Conservation (phyloP, 2,329 filamentous ascomycete genomes). For the Epichloe bromicola region DNA sequence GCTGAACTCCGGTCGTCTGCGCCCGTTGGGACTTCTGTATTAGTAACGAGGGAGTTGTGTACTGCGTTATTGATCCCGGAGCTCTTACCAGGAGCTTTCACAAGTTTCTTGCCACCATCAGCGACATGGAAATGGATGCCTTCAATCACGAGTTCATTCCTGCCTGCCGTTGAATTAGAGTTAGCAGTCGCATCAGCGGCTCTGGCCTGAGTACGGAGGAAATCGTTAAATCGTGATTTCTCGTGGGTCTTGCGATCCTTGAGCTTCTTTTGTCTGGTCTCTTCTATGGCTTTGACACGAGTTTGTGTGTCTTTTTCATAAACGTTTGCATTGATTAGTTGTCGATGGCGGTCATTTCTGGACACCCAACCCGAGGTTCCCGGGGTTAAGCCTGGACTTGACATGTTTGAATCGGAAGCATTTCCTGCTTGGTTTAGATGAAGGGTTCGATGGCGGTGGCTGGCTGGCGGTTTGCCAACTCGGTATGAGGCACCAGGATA, state of each 20-base stretch:
- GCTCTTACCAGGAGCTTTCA: constrained; percentile 53
- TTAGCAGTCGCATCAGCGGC: constrained; percentile 11
- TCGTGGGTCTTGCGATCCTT: constrained; percentile 42
- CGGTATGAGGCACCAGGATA: constrained; percentile 24
- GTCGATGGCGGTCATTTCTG: constrained; percentile 63
- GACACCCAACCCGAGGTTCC: constrained; percentile 44
- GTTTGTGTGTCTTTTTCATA: constrained; percentile 62
- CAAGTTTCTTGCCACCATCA: constrained; percentile 70
- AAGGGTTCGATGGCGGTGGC: constrained; percentile 41
- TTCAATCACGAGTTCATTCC: constrained; percentile 53
- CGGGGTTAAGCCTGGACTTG: constrained; percentile 20
- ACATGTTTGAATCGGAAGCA: constrained; percentile 24
- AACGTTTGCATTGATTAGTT: constrained; percentile 69
- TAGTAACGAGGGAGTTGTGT: background rate
- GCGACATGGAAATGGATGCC: constrained; percentile 62
- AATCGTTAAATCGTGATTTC: constrained; percentile 39
- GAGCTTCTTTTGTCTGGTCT: constrained; percentile 47
- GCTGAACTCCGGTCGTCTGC: constrained; percentile 39
- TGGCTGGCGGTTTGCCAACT: constrained; percentile 20
- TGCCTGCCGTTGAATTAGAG: constrained; percentile 17
- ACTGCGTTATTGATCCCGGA: background rate
- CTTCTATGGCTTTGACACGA: constrained; percentile 57
- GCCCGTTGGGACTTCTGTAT: background rate
- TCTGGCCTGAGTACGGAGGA: constrained; percentile 17
- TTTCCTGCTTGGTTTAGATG: constrained; percentile 41